phyloP scores from a whole-genome alignment of 116 monocot genomes.

The Iris pallida region DNA sequence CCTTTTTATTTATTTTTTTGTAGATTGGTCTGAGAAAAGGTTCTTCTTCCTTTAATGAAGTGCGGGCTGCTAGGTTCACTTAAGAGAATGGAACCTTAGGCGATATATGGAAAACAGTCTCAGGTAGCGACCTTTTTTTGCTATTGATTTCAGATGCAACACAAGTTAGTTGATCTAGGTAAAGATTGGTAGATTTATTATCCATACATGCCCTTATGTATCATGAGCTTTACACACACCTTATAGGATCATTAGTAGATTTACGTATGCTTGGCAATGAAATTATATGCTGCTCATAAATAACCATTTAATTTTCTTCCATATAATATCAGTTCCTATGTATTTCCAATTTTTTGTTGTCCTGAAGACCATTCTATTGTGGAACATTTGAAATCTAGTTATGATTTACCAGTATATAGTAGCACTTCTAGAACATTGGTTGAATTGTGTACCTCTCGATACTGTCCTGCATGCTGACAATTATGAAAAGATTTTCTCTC shows the following conservation, averaged over 20 bases:
- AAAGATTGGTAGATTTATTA: too few species aligned
- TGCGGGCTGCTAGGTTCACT: slow-evolving; percentile 82
- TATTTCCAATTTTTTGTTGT: too few species aligned
- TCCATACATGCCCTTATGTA: too few species aligned
- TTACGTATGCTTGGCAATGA: too few species aligned
- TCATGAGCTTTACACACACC: too few species aligned
- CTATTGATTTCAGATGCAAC: slow-evolving; percentile 96
- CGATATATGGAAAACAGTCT: slow-evolving; percentile 95
- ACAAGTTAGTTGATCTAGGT: slow-evolving; percentile 60
- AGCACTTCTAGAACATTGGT: background rate
- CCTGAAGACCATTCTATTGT: background rate
- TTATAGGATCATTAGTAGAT: too few species aligned
- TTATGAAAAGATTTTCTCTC: slow-evolving; percentile 76
- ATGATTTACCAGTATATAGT: too few species aligned
- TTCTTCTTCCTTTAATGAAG: slow-evolving; percentile 86
- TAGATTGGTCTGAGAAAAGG: slow-evolving; percentile 96
- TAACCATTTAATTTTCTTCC: too few species aligned
- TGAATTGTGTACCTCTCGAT: background rate
- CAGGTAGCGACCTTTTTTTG: slow-evolving; percentile 79
- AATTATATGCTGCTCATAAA: too few species aligned
- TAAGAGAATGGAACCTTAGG: slow-evolving; percentile 96
- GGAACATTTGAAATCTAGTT: background rate
- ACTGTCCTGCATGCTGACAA: slow-evolving; percentile 58
- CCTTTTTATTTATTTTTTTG: too few species aligned
- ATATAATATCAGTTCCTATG: too few species aligned